Evolutionary conservation across 148 eudicot species (phyloP).

Genomic region (Camellia japonica): DNA sequence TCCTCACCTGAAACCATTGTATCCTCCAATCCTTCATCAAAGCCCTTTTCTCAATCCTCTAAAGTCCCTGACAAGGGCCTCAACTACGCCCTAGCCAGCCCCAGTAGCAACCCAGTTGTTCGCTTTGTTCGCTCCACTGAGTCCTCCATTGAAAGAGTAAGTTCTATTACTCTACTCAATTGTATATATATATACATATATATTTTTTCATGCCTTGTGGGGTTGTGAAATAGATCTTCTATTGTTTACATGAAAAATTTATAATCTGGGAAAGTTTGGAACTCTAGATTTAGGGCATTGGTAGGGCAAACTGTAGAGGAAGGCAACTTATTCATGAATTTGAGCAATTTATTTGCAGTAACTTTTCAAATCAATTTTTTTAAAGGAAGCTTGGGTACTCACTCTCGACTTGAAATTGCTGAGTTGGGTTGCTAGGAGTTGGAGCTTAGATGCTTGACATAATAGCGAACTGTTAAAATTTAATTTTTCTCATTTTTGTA

Average conservation of each 20-base stretch:
- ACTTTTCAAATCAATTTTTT: background rate
- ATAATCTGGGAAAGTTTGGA: too few species aligned
- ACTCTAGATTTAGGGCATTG: too few species aligned
- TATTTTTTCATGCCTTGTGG: too few species aligned
- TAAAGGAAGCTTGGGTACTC: background rate
- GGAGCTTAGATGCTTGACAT: background rate
- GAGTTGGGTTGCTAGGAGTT: background rate
- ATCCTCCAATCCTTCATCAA: conserved; percentile 13
- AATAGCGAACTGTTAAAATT: background rate
- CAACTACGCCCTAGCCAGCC: conserved; percentile 23
- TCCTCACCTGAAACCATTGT: conserved; percentile 10
- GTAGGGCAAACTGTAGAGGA: background rate
- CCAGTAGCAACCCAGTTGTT: conserved; percentile 33
- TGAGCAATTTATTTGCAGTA: background rate
- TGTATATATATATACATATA: too few species aligned
- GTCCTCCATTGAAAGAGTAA: conserved; percentile 67
- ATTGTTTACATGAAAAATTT: too few species aligned
- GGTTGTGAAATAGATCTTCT: too few species aligned
- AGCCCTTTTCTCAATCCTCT: conserved; percentile 21
- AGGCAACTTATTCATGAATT: background rate
- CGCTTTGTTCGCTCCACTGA: conserved; percentile 49
- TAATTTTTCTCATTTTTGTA: background rate
- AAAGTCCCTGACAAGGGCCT: conserved; percentile 13
- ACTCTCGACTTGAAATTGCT: background rate
- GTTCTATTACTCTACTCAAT: background rate